Percentiles rank a stretch among this genome's conserved stretches.
phyloP scores from a whole-genome alignment of 2,329 filamentous ascomycete genomes.

The Ceratocystis ficicola region DNA sequence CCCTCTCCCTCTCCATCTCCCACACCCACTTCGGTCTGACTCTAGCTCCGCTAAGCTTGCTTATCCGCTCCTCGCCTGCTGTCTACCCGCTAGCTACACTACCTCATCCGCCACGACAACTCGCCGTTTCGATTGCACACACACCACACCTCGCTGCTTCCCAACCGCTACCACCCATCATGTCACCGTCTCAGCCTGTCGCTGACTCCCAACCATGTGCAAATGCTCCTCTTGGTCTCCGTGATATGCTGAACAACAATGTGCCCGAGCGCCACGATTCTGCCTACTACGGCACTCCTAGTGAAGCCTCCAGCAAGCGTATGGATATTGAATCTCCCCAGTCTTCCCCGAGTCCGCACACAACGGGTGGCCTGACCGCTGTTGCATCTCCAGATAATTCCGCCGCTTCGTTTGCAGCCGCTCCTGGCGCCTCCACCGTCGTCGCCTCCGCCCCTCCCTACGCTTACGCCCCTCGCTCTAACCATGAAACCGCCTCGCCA shows the following conservation, averaged over 20 bases:
- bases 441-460: conserved; percentile 7
- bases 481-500: conserved; percentile 27
- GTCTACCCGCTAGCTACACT: neutral
- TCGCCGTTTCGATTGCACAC: no score
- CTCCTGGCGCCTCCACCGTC: neutral
- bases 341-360: conserved; percentile 21
- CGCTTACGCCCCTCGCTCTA: neutral
- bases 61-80: neutral
- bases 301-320: conserved; percentile 22
- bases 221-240: conserved; percentile 18
- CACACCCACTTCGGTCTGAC: no score
- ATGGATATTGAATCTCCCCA: conserved; percentile 23
- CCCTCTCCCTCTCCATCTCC: neutral
- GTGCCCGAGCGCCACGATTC: conserved; percentile 20
- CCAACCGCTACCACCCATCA: neutral
- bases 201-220: conserved; percentile 8
- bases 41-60: no score
- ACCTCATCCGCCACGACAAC: neutral
- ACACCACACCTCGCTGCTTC: neutral
- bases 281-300: conserved; percentile 22
- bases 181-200: conserved; percentile 5
- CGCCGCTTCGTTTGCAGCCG: conserved; percentile 29
- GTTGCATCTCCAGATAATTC: conserved; percentile 31
- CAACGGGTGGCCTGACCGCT: conserved; percentile 22
- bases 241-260: conserved; percentile 21